phyloP scores from a whole-genome alignment of 1,284 basidiomycete genomes.

The Dichomitus squalens region DNA sequence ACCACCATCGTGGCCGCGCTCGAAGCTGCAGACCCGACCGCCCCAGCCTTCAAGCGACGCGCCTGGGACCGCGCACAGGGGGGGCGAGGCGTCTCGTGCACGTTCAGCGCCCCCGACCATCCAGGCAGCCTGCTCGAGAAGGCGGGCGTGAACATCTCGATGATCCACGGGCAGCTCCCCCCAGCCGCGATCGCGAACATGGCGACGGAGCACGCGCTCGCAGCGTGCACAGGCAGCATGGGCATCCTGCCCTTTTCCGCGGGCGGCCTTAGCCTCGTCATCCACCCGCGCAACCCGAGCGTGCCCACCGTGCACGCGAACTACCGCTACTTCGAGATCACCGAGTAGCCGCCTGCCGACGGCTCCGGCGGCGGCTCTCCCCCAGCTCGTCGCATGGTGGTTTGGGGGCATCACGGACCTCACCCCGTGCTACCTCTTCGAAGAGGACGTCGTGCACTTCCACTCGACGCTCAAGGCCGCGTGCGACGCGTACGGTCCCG shows the following conservation, averaged over 20 bases:
- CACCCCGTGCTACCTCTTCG: slow-evolving; percentile 92
- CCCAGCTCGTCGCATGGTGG: slow-evolving; percentile 88
- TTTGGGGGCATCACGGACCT: slow-evolving; percentile 96
- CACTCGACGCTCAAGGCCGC: slow-evolving; percentile 80
- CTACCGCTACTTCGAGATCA: slow-evolving; percentile 96
- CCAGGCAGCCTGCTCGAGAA: slow-evolving; percentile 81
- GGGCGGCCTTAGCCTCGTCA: slow-evolving; percentile 88
- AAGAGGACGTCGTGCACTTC: slow-evolving; percentile 88
- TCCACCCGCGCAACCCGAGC: slow-evolving; percentile 93
- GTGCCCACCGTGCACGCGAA: slow-evolving; percentile 95
- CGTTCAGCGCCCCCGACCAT: slow-evolving; percentile 69
- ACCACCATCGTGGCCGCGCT: slow-evolving; percentile 80
- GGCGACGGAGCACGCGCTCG: slow-evolving; percentile 83
- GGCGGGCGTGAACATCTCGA: slow-evolving; percentile 93
- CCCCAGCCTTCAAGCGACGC: slow-evolving; percentile 83
- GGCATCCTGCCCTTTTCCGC: slow-evolving; percentile 88
- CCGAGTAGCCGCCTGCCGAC: slow-evolving; percentile 49
- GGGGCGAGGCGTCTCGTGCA: slow-evolving; percentile 87
- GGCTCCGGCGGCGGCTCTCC: slow-evolving; percentile 34
- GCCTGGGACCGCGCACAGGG: slow-evolving; percentile 85
- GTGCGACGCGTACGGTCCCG: slow-evolving; percentile 73
- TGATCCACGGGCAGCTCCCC: slow-evolving; percentile 89
- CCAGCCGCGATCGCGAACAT: slow-evolving; percentile 93
- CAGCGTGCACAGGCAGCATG: slow-evolving; percentile 65
- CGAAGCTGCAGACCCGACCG: slow-evolving; percentile 76